Evolutionary conservation across 2,329 filamentous ascomycete species (phyloP).

Genomic region (Colletotrichum nymphaeae): DNA sequence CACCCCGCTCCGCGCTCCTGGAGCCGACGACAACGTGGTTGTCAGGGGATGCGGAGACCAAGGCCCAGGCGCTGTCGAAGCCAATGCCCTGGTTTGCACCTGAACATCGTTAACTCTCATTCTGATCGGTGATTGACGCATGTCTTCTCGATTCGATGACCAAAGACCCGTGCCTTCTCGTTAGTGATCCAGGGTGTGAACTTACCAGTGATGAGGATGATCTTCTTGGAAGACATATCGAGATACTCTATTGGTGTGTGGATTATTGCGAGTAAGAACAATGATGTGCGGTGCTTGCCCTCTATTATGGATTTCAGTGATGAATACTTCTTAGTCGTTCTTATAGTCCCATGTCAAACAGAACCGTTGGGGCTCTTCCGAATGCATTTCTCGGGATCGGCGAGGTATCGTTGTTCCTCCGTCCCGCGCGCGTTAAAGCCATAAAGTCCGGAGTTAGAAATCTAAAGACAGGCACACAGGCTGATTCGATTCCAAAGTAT

Average conservation of each 20-base stretch:
- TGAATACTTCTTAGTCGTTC: neutral
- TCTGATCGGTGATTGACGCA: too few relatives aligned
- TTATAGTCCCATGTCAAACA: neutral
- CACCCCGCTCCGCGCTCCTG: conserved; percentile 51
- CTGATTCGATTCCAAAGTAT: too few relatives aligned
- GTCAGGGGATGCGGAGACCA: conserved; percentile 48
- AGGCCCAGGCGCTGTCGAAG: conserved; percentile 50
- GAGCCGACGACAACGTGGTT: conserved; percentile 53
- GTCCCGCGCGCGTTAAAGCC: neutral
- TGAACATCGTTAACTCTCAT: conserved; percentile 20
- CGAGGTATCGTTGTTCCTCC: too few relatives aligned
- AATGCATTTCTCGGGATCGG: too few relatives aligned
- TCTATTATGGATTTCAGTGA: neutral
- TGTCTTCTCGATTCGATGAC: neutral
- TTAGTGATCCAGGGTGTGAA: neutral
- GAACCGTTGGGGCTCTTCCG: neutral
- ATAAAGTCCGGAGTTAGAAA: neutral
- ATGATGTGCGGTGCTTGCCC: neutral
- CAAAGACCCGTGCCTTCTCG: too few relatives aligned
- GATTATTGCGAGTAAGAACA: neutral
- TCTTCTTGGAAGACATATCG: neutral
- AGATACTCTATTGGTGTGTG: neutral
- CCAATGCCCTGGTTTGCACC: conserved; percentile 61
- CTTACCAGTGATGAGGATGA: neutral
- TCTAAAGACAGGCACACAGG: too few relatives aligned